These are phyloP conservation scores for Elaeagnus macrophylla DNA, from an alignment of 306 rosid species.

Conservation along the genomic window DNA sequence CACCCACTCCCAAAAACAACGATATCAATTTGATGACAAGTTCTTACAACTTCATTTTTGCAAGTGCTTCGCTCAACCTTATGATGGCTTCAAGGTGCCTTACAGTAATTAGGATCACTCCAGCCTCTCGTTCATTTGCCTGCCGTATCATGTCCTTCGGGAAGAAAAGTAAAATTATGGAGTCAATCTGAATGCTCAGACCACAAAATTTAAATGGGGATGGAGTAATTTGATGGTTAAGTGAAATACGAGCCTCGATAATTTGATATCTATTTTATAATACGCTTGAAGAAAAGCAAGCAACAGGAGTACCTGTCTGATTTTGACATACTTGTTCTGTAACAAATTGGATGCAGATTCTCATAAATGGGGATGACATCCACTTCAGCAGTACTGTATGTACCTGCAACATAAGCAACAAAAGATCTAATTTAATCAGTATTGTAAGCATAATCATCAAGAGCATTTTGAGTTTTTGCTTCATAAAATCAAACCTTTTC, in stretches of 20 bases:
- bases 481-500: constrained; percentile 54
- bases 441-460: constrained; percentile 13
- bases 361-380: constrained; percentile 73
- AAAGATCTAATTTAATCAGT: constrained; percentile 16
- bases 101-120: constrained; percentile 88
- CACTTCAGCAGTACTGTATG: constrained; percentile 68
- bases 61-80: constrained; percentile 91
- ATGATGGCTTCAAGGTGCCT: constrained; percentile 96
- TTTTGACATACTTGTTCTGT: constrained; percentile 75
- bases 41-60: constrained; percentile 92
- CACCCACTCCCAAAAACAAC: no score
- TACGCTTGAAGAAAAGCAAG: not conserved
- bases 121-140: constrained; percentile 84
- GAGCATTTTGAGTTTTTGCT: constrained; percentile 1
- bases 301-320: constrained; percentile 76
- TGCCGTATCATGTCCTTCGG: constrained; percentile 90
- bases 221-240: not conserved
- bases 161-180: constrained; percentile 10
- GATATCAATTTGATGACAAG: constrained; percentile 5
- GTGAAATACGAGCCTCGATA: not conserved
- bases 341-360: constrained; percentile 64
- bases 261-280: not conserved
- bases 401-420: constrained; percentile 49
- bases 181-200: constrained; percentile 1
- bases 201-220: constrained; percentile 4